Base-by-base conservation (phyloP, 768 basidiomycete species). In the Clathrus columnatus region DNA sequence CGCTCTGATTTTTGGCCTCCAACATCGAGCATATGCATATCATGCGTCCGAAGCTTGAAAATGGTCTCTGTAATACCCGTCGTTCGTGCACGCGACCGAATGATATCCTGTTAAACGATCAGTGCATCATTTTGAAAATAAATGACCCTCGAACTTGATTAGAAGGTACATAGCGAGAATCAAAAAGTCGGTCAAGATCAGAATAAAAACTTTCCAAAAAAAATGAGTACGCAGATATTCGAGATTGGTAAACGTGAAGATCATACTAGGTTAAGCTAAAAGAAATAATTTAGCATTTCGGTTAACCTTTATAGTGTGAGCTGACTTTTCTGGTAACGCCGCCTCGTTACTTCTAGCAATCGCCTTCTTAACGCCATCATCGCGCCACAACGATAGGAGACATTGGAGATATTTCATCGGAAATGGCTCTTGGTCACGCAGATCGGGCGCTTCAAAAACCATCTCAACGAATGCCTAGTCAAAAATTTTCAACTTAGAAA, bases 21-120 rank as follows among this genome's bases (percentile, higher is more conserved):
- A 26, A 74, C 93, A 64, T 96, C 93, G 54, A 96, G 87, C 85
- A 97, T 90, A 53, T 91, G 75, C 83, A 92, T 84, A 61, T 89
- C 84, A 56, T 90, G 84, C 43, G 85, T 86, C 60, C 78, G 75
- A 54, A 93, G 75, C 44, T 75, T 73, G 71, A 96, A 95, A 17
- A 82, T 79, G 0, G 91, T 95, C 69, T 91, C 89, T 7, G 86
- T 90, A 64, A 93, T 92, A 18, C 92, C 93, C 16, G 90, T 91
- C 21, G 93, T 94, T 56, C 91, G 83, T 36, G 87, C 88, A 51
- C 91, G 78, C 57, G 84, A 83, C 42, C 83, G 85, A 26, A 97
- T 81, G 60, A 95, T 94, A 65, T 95, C 93, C 61, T 72, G 48
- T 8, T 16, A 18, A 24, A 10, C 45, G 10, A 28, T 20, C 17